These are phyloP conservation scores for Microsporum audouinii DNA, from an alignment of 2,329 filamentous ascomycete genomes.

Conservation along the genomic window DNA sequence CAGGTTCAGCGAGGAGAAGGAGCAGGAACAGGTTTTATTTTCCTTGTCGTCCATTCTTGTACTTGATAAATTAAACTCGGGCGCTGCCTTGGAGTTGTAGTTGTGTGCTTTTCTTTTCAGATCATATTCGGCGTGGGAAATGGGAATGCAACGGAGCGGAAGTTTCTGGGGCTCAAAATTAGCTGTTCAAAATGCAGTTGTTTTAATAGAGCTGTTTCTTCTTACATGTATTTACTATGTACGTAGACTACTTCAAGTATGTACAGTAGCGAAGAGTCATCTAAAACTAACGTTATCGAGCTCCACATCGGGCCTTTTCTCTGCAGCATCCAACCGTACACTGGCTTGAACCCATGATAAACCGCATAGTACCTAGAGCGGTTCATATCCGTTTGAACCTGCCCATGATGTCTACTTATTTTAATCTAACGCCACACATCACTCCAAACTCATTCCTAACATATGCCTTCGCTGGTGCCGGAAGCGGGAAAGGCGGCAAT, in stretches of 20 bases:
- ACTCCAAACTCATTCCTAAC: constrained; percentile 24
- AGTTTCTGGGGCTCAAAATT: not conserved
- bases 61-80: not conserved
- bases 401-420: not conserved
- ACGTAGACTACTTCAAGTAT: no score
- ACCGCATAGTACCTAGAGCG: not conserved
- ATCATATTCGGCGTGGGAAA: not conserved
- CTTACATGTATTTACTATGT: not conserved
- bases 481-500: not conserved
- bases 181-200: not conserved
- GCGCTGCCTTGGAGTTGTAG: not conserved
- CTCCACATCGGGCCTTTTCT: no score
- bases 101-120: not conserved
- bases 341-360: not conserved
- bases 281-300: no score
- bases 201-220: not conserved
- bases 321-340: not conserved
- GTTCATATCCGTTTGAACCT: not conserved
- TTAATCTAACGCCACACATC: constrained; percentile 14
- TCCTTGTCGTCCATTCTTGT: not conserved
- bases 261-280: no score
- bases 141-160: not conserved
- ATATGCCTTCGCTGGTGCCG: constrained; percentile 1
- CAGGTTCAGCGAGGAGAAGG: not conserved
- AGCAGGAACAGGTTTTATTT: not conserved